Evolutionary conservation across 2,329 filamentous ascomycete genomes (phyloP).

Genomic region (Botrytis porri): DNA sequence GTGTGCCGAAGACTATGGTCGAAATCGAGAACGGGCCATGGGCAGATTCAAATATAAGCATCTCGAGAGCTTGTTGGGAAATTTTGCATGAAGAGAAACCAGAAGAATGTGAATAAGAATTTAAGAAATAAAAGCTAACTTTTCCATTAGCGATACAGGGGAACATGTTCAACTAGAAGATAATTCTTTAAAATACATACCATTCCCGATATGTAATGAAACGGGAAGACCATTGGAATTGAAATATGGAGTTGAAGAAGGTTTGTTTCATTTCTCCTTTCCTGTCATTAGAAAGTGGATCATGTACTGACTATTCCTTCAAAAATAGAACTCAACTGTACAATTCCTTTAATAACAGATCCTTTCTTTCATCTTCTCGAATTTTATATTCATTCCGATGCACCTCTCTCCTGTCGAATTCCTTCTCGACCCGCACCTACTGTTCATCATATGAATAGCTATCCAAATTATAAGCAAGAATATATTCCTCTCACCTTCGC

Average conservation of each 20-base stretch:
- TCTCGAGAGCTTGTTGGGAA: neutral
- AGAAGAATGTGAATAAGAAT: neutral
- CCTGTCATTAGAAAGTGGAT: neutral
- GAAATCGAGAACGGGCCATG: accelerated
- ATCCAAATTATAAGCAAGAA: slow-evolving; percentile 44
- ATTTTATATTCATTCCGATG: slow-evolving; percentile 97
- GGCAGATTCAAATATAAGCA: neutral
- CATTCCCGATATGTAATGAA: slow-evolving; percentile 88
- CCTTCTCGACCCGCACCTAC: slow-evolving; percentile 68
- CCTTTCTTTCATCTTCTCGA: slow-evolving; percentile 86
- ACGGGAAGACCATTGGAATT: slow-evolving; percentile 79
- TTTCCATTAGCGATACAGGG: slow-evolving; percentile 69
- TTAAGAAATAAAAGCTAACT: neutral
- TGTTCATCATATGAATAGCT: slow-evolving; percentile 43
- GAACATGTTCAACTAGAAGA: slow-evolving; percentile 81
- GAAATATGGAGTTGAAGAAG: slow-evolving; percentile 72
- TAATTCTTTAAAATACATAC: slow-evolving; percentile 86
- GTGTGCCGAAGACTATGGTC: neutral
- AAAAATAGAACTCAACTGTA: slow-evolving; percentile 72
- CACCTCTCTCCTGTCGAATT: slow-evolving; percentile 85
- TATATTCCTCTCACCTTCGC: slow-evolving; percentile 87
- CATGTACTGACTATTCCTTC: neutral
- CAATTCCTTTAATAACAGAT: slow-evolving; percentile 71
- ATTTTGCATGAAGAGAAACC: neutral
- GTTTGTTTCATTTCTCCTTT: slow-evolving; percentile 23